Conservation (phyloP, 208 protist species). For the Tritrichomonas musculus region DNA sequence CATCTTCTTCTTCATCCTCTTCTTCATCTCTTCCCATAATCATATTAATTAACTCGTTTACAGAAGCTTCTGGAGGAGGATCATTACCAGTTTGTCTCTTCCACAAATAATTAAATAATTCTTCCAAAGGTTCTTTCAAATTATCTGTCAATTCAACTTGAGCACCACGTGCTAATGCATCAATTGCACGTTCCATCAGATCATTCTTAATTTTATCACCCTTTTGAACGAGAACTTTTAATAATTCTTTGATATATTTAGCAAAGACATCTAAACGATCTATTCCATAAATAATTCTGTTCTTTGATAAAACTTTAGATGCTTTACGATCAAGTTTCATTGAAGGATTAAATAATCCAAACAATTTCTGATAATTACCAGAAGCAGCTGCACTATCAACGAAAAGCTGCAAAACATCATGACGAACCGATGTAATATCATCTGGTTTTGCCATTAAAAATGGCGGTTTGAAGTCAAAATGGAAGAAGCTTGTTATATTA, state of each 20-base stretch:
- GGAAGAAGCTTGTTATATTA: slow-evolving; percentile 25
- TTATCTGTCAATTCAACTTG: neutral
- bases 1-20: slow-evolving; percentile 17
- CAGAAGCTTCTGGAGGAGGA: neutral
- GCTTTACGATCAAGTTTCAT: neutral
- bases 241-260: neutral
- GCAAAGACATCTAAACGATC: neutral
- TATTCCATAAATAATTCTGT: neutral
- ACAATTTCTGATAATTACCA: neutral
- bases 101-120: neutral
- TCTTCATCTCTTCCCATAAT: neutral
- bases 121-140: neutral
- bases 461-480: slow-evolving; percentile 17
- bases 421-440: neutral
- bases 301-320: neutral
- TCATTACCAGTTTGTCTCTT: neutral
- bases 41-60: neutral
- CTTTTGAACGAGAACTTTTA: neutral
- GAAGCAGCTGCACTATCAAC: neutral
- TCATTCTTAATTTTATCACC: neutral
- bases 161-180: neutral
- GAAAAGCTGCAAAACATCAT: neutral
- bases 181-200: neutral
- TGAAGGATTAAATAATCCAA: neutral
- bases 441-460: neutral